Evolutionary conservation across 2,329 filamentous ascomycete species (phyloP).

Genomic region (Xylaria sp.): DNA sequence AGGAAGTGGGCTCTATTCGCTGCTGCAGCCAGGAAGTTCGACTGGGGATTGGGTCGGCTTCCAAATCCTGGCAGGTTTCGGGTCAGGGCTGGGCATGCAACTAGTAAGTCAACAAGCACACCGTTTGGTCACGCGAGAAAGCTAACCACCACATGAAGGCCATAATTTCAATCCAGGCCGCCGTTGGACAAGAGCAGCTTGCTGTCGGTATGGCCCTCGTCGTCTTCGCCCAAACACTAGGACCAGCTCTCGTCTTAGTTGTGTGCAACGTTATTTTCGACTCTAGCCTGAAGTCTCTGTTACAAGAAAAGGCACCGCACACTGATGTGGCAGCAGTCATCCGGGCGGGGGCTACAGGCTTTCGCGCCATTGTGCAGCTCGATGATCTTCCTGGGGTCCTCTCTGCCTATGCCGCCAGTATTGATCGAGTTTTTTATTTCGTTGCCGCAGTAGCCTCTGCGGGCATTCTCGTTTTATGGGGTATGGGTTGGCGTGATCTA

Average conservation of each 20-base stretch:
- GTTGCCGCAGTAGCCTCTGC: conserved; percentile 36
- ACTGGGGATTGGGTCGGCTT: conserved; percentile 19
- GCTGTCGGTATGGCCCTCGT: conserved; percentile 8
- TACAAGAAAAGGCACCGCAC: conserved; percentile 35
- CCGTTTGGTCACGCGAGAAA: too few relatives aligned
- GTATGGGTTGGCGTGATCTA: conserved; percentile 51
- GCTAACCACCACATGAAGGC: conserved; percentile 1
- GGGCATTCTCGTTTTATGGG: conserved; percentile 42
- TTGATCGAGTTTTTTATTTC: conserved; percentile 44
- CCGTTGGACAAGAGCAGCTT: neutral
- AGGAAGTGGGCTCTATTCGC: conserved; percentile 17
- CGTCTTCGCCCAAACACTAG: conserved; percentile 12
- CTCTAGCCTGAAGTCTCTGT: conserved; percentile 36
- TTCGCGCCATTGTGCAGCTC: conserved; percentile 37
- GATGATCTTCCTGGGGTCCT: conserved; percentile 41
- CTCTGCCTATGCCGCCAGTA: conserved; percentile 43
- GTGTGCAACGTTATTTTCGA: conserved; percentile 32
- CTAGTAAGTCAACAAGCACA: conserved; percentile 8
- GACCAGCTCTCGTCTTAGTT: conserved; percentile 7
- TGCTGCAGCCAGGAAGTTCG: conserved; percentile 10
- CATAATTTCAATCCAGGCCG: conserved; percentile 12
- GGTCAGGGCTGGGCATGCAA: conserved; percentile 13
- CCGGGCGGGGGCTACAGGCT: conserved; percentile 45
- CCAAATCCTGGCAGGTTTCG: conserved; percentile 13
- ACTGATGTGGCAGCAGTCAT: conserved; percentile 39